Percentiles rank a stretch among this genome's conserved stretches.
Evolutionary conservation across 179 eudicot species (phyloP).

Genomic region (Corrigiola litoralis): DNA sequence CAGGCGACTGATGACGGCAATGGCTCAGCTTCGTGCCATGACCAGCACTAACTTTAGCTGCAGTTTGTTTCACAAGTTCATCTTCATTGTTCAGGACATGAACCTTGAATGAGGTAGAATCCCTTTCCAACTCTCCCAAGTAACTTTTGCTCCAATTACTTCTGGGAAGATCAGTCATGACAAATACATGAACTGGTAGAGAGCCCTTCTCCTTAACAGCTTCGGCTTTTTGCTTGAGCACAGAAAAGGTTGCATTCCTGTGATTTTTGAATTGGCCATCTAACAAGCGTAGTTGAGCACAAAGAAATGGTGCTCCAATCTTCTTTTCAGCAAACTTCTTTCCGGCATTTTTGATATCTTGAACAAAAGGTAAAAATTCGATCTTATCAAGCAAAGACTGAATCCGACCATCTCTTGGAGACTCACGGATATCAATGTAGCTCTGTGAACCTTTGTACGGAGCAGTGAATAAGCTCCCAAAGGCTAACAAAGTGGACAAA

Average conservation of each 20-base stretch:
- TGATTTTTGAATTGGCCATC: conserved; percentile 98
- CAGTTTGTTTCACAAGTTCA: conserved; percentile 45
- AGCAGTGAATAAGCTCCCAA: conserved; percentile 86
- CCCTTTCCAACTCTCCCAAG: conserved; percentile 53
- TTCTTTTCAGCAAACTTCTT: conserved; percentile 43
- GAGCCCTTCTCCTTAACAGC: conserved; percentile 42
- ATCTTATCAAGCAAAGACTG: conserved; percentile 54
- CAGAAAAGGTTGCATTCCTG: conserved; percentile 55
- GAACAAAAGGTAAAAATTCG: conserved; percentile 65
- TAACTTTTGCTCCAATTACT: conserved; percentile 74
- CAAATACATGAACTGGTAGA: conserved; percentile 65
- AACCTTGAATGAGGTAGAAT: conserved; percentile 45
- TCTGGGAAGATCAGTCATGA: conserved; percentile 90
- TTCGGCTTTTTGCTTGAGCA: conserved; percentile 51
- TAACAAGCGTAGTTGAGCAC: conserved; percentile 85
- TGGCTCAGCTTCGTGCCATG: conserved; percentile 20
- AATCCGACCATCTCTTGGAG: conserved; percentile 51
- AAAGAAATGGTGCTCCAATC: conserved; percentile 60
- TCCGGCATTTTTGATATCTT: conserved; percentile 55
- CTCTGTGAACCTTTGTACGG: conserved; percentile 75
- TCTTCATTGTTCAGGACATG: conserved; percentile 52
- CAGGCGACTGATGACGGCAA: conserved; percentile 48
- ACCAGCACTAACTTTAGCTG: conserved; percentile 37
- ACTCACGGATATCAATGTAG: conserved; percentile 60
- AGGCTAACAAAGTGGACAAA: conserved; percentile 55